A percentile compares a stretch with the other conserved stretches of the same genome.
Evolutionary conservation across 176 grass and related monocot genomes (phyloP).

Genomic region (Avena atlantica): DNA sequence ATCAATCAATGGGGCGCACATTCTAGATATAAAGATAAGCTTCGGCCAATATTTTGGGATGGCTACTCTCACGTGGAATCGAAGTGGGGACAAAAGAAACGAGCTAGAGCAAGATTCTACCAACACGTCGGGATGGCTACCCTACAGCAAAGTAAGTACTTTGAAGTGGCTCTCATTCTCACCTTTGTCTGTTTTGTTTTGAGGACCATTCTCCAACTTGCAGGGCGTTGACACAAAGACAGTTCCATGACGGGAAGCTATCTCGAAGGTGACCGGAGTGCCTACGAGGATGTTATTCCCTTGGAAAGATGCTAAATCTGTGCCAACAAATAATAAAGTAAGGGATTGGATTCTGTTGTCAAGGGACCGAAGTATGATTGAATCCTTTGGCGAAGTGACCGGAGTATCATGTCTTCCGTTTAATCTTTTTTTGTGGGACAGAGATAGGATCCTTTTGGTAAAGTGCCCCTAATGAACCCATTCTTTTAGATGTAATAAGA

Average conservation of each 20-base stretch:
- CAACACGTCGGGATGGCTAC: not conserved
- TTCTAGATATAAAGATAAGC: not conserved
- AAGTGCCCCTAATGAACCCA: too few species aligned
- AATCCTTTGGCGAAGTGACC: too few species aligned
- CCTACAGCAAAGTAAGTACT: not conserved
- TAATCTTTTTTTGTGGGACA: too few species aligned
- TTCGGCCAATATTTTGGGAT: not conserved
- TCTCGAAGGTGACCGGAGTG: not conserved
- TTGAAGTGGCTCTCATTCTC: not conserved
- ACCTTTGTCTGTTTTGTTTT: not conserved
- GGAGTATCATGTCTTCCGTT: too few species aligned
- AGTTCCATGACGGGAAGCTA: not conserved
- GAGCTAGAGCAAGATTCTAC: constrained; percentile 1
- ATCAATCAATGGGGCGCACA: not conserved
- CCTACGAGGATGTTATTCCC: not conserved
- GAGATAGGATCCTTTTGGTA: too few species aligned
- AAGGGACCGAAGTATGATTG: too few species aligned
- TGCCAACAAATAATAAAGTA: not conserved
- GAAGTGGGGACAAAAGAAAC: not conserved
- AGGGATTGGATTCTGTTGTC: too few species aligned
- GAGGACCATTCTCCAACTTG: not conserved
- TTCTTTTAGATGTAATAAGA: too few species aligned
- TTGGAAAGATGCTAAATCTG: constrained; percentile 1
- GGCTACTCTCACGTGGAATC: constrained; percentile 6
- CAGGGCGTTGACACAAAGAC: not conserved